A percentile compares a stretch with the other conserved stretches of the same genome.
Conservation (phyloP, 2,329 filamentous ascomycete genomes). For the Xylariaceae sp. region DNA sequence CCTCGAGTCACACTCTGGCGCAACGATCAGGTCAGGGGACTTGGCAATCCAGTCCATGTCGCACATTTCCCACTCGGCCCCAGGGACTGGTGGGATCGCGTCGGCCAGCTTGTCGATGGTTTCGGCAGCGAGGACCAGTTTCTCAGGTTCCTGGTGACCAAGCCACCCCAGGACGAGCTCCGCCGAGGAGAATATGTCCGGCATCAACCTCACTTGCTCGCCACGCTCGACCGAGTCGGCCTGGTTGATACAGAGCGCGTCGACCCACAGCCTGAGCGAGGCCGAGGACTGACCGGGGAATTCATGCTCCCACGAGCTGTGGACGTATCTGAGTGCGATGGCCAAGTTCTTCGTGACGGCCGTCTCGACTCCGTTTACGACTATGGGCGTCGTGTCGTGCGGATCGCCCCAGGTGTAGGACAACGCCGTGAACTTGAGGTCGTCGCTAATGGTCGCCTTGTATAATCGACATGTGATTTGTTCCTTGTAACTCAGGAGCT, state of each 20-base stretch:
- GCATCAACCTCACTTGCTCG: background rate
- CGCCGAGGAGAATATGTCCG: background rate
- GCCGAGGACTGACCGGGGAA: background rate
- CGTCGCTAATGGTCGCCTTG: background rate
- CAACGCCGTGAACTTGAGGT: background rate
- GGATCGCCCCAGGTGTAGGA: background rate
- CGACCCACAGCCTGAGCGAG: background rate
- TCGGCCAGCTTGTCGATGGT: background rate
- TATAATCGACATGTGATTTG: background rate
- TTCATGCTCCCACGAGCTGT: background rate
- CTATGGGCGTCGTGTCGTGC: background rate
- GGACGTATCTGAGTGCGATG: background rate
- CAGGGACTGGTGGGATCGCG: background rate
- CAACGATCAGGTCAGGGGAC: background rate
- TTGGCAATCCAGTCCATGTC: background rate
- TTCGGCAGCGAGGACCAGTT: background rate
- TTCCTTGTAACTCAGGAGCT: background rate
- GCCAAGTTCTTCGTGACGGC: background rate
- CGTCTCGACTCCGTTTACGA: background rate
- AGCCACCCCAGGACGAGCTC: slow-evolving; percentile 1
- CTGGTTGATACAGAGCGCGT: background rate
- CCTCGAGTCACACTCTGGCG: background rate
- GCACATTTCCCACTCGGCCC: background rate
- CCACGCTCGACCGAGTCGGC: background rate
- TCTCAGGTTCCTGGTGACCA: background rate